Base-by-base conservation (phyloP, 139 green algal genomes). In the Raphidocelis subcapitata region DNA sequence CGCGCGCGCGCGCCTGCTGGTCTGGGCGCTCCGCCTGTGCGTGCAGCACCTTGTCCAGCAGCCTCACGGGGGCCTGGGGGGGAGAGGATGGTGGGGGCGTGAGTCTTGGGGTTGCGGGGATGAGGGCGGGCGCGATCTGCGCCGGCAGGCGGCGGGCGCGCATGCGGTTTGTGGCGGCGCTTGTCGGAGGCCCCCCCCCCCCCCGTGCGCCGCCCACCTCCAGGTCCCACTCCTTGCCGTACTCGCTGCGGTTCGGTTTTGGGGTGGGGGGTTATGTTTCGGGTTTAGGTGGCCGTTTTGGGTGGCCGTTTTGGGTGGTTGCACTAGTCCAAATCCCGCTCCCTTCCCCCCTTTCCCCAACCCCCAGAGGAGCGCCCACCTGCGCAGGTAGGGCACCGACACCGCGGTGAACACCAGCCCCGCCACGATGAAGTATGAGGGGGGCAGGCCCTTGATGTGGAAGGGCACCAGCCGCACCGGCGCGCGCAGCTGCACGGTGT, bases 371-470 rank as follows among this genome's bases (percentile, higher is more conserved):
- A 8, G 12, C 41, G 41, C 41, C 41, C 41, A 49, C 41, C 41
- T 49, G 8, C 12, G 67, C 71, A 94, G 56, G 81, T 92, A 94
- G 3, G 82, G 85, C 64, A 91, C 88, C 0, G 62, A 80, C 24
- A 74, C 62, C 0, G 69, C 31, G 8, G 82, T 90, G 84, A 97
- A 97, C 2, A 97, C 90, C n/a, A 97, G 77, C 12, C 93, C 92
- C 12, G 82, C 91, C 3, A 94, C 64, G n/a, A 99, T 90, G 67
- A 97, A 89, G 12, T 65, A 62, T 87, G 93, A 44, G 28, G 95
- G 95, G 18, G 73, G 67, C 44, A 69, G 57, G 26, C 83, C 87
- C 4, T 77, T 64, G 59, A 91, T 92, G 80, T 96, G 91, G 35
- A 88, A 84, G 31, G 91, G 91, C 5, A 96, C 84, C 20, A 94